These are phyloP conservation scores for Penicillium desertorum DNA, from an alignment of 495 filamentous ascomycete genomes.

Conservation along the genomic window DNA sequence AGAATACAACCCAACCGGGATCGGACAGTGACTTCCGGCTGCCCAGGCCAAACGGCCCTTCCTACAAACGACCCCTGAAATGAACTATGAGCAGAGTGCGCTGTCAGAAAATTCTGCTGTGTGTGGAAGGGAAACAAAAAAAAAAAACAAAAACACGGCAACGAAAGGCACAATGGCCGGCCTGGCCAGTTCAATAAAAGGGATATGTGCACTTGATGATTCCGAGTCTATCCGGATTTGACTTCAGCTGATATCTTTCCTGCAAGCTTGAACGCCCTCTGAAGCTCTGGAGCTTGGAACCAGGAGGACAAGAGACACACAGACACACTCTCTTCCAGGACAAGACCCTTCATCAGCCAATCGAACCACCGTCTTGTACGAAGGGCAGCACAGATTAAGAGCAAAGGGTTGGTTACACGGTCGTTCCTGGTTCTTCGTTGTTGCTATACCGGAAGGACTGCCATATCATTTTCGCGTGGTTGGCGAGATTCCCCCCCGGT, in stretches of 20 bases:
- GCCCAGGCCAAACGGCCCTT: conserved; percentile 22
- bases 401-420: conserved; percentile 23
- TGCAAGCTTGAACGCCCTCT: conserved; percentile 18
- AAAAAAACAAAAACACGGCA: background rate
- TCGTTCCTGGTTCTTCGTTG: conserved; percentile 4
- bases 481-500: conserved; percentile 2
- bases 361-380: conserved; percentile 11
- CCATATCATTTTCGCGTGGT: background rate
- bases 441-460: conserved; percentile 21
- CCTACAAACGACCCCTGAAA: conserved; percentile 16
- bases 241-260: conserved; percentile 11
- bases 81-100: conserved; percentile 12
- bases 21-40: conserved; percentile 22
- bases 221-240: conserved; percentile 18
- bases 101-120: conserved; percentile 18
- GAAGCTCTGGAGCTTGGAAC: conserved; percentile 4
- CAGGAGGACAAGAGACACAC: conserved; percentile 3
- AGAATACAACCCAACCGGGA: conserved; percentile 13
- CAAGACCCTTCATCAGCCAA: conserved; percentile 22
- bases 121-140: background rate
- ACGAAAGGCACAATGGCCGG: conserved; percentile 9
- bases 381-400: conserved; percentile 5
- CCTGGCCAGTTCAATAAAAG: conserved; percentile 4
- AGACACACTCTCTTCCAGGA: conserved; percentile 2
- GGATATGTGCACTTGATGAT: conserved; percentile 2